These are phyloP conservation scores for Dictyophora rubrovolvata DNA, from an alignment of 768 basidiomycete species.

Conservation along the genomic window DNA sequence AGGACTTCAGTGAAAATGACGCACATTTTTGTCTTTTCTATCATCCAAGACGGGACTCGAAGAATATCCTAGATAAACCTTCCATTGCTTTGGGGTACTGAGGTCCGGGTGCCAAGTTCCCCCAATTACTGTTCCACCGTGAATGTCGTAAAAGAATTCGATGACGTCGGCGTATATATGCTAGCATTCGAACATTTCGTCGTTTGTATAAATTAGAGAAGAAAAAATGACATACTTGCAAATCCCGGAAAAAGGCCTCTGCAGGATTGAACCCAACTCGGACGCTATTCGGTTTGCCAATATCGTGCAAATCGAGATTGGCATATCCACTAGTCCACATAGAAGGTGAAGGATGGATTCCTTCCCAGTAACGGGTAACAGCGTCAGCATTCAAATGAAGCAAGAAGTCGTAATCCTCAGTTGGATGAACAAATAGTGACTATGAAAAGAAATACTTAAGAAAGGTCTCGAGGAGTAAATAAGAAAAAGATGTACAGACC, in stretches of 20 bases:
- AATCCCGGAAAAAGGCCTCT: constrained; percentile 50
- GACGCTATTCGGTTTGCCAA: constrained; percentile 16
- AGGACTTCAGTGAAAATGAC: neutral
- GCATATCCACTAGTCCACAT: constrained; percentile 39
- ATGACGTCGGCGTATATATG: constrained; percentile 64
- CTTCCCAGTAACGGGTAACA: constrained; percentile 69
- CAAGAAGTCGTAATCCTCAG: constrained; percentile 76
- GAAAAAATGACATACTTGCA: constrained; percentile 46
- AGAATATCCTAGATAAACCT: constrained; percentile 76
- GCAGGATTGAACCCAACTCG: constrained; percentile 80
- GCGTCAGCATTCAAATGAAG: constrained; percentile 57
- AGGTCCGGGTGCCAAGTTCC: constrained; percentile 79
- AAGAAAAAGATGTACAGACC: constrained; percentile 30
- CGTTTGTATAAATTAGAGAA: constrained; percentile 1
- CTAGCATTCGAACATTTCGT: constrained; percentile 27
- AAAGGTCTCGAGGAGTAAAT: neutral
- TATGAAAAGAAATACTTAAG: constrained; percentile 21
- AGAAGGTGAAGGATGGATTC: constrained; percentile 40
- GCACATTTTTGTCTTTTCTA: constrained; percentile 12
- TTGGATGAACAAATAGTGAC: constrained; percentile 81
- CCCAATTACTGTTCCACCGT: constrained; percentile 72
- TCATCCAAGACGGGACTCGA: constrained; percentile 39
- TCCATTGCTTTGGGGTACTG: constrained; percentile 44
- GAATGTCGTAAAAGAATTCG: constrained; percentile 74
- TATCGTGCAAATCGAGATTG: constrained; percentile 29